phyloP scores from a whole-genome alignment of 257 asterid genomes.

The Eustoma russellianum region DNA sequence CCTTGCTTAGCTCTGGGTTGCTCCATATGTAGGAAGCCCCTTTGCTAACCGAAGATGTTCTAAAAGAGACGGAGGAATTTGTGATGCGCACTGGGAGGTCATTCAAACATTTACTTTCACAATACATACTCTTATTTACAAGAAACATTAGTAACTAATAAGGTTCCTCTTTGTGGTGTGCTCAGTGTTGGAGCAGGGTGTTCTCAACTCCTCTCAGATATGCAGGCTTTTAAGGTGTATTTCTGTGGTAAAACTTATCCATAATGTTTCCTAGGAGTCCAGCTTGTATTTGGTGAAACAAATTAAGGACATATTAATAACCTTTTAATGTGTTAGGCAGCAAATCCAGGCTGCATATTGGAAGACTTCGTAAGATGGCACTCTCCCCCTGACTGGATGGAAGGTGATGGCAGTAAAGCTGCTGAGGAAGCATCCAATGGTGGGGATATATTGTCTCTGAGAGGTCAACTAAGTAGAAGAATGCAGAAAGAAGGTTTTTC shows the following conservation, averaged over 20 bases:
- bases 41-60: slow-evolving; percentile 85
- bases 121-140: not conserved
- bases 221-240: slow-evolving; percentile 99
- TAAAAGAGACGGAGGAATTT: slow-evolving; percentile 96
- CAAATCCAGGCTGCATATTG: slow-evolving; percentile 94
- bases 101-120: slow-evolving; percentile 2
- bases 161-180: slow-evolving; percentile 17
- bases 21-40: slow-evolving; percentile 67
- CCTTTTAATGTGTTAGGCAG: slow-evolving; percentile 54
- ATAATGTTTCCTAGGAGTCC: slow-evolving; percentile 9
- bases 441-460: slow-evolving; percentile 41
- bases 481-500: slow-evolving; percentile 94
- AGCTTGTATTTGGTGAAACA: slow-evolving; percentile 9
- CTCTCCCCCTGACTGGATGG: slow-evolving; percentile 98
- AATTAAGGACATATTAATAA: slow-evolving; percentile 13
- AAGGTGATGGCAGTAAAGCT: slow-evolving; percentile 39
- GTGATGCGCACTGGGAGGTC: slow-evolving; percentile 97
- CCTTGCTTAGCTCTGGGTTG: slow-evolving; percentile 16
- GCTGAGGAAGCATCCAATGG: slow-evolving; percentile 39
- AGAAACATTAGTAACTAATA: slow-evolving; percentile 18
- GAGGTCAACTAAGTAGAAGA: slow-evolving; percentile 91
- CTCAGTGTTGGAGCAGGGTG: slow-evolving; percentile 98
- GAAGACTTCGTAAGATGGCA: slow-evolving; percentile 99
- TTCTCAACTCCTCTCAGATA: slow-evolving; percentile 96
- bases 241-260: slow-evolving; percentile 16